Percentiles rank a stretch among this genome's conserved stretches.
Evolutionary conservation across 2,329 filamentous ascomycete genomes (phyloP).

Genomic region (Sarocladium kiliense): DNA sequence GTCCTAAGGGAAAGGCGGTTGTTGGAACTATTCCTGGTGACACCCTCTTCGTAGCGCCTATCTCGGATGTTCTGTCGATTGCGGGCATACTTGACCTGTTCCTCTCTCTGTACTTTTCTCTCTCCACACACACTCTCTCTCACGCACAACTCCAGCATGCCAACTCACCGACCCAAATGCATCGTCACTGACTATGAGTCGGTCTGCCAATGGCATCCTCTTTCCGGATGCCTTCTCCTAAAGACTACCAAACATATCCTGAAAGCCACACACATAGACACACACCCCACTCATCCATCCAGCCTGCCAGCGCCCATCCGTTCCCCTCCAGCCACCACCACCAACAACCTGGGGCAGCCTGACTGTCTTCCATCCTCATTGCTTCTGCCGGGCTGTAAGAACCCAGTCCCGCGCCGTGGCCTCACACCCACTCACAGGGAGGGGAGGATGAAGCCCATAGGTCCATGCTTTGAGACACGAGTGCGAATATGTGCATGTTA

Average conservation of each 20-base stretch:
- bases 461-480: neutral
- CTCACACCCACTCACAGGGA: neutral
- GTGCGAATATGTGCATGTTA: neutral
- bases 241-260: no score
- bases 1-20: no score
- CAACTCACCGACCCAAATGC: conserved; percentile 1
- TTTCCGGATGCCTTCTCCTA: no score
- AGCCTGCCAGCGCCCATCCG: neutral
- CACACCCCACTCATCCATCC: conserved; percentile 6
- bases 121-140: neutral
- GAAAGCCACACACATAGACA: no score
- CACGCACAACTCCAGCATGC: neutral
- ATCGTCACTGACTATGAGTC: neutral
- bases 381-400: neutral
- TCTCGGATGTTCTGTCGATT: neutral
- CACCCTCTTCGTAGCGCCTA: neutral
- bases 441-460: neutral
- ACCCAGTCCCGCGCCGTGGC: conserved; percentile 1
- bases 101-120: neutral
- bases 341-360: neutral
- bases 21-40: neutral
- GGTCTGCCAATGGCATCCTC: no score
- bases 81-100: neutral
- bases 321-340: neutral
- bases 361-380: neutral